Percentiles rank a stretch among this genome's conserved stretches.
These are phyloP conservation scores for Royoungia palumana DNA, from an alignment of 768 basidiomycete genomes.

Conservation along the genomic window DNA sequence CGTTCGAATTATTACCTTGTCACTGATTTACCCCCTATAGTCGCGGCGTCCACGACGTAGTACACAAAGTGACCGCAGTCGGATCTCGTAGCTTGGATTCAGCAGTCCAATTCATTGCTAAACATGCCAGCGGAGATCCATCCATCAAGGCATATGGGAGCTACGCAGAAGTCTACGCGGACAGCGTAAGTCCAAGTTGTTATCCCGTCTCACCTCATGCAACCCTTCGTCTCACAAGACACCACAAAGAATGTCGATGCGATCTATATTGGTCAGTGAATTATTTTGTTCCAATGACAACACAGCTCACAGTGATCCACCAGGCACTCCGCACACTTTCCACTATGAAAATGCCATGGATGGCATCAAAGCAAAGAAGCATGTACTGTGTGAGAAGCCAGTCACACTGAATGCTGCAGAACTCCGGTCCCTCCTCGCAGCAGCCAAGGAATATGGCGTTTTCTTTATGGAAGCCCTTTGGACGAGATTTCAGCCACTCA, in stretches of 20 bases:
- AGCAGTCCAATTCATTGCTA: conserved; percentile 65
- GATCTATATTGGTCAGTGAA: conserved; percentile 62
- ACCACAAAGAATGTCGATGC: conserved; percentile 62
- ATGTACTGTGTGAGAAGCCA: conserved; percentile 88
- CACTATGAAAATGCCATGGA: conserved; percentile 78
- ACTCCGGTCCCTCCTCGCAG: conserved; percentile 63
- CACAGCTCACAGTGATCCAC: conserved; percentile 2
- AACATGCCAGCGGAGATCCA: conserved; percentile 46
- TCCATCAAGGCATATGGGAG: conserved; percentile 65
- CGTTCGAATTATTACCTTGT: background rate
- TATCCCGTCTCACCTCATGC: background rate
- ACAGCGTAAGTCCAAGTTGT: conserved; percentile 50
- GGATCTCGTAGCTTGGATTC: conserved; percentile 71
- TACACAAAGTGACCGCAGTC: conserved; percentile 68
- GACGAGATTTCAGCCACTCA: conserved; percentile 79
- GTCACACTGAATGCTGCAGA: conserved; percentile 77
- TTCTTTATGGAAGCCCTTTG: conserved; percentile 94
- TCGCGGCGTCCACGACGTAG: conserved; percentile 62
- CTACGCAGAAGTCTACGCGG: conserved; percentile 71
- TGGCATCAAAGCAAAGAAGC: conserved; percentile 75
- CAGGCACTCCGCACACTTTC: conserved; percentile 80
- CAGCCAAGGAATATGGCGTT: conserved; percentile 73
- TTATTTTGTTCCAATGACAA: background rate
- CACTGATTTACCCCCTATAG: conserved; percentile 33
- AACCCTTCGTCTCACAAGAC: background rate